Base-by-base conservation (phyloP, 495 filamentous ascomycete species). In the Podospora conica region DNA sequence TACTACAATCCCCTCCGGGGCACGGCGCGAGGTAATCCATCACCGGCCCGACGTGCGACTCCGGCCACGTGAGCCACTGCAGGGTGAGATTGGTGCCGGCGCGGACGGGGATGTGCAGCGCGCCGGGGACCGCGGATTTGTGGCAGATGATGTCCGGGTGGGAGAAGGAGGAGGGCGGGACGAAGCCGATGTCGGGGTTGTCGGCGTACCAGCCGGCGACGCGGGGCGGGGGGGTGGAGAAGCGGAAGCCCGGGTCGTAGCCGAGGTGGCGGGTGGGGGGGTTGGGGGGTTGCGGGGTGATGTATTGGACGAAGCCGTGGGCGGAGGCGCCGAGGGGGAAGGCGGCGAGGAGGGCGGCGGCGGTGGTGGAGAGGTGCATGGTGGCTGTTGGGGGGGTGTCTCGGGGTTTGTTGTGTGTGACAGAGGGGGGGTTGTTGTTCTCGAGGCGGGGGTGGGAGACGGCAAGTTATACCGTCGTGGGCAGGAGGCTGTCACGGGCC, bases 1-100 rank as follows among this genome's bases (percentile, higher is more conserved):
- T 80, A 25, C 81, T 75, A 79, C 88, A 90, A 59, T 86, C 80
- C 10, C 87, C 87, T 63, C 84, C 60, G 1, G 15, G 80, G 79
- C 89, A 92, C 61, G 85, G 81, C 53, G 90, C 90, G 2, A 93
- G 74, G 71, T 91, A 91, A 71, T 84, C 82, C 68, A 90, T 83
- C 71, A 88, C 84, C 10, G 88, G 88, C 5, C 90, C 88, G 61
- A 77, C 72, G 64, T 78, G 76, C 53, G 77, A 81, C 7, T 81
- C 79, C 4, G 87, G 88, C 87, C 87, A 91, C 0, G 72, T 70
- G 53, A 81, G 81, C 87, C 86, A 89, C 66, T 82, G 79, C 63
- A 90, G 74, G 65, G 77, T 78, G 63, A 89, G 80, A 53, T 72
- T 76, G 65, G 77, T 76, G 65, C 86, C 84, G 24, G 86, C 85